A percentile compares a stretch with the other conserved stretches of the same genome.
These are phyloP conservation scores for Lathyrus oleraceus DNA, from an alignment of 306 rosid genomes.

Conservation along the genomic window DNA sequence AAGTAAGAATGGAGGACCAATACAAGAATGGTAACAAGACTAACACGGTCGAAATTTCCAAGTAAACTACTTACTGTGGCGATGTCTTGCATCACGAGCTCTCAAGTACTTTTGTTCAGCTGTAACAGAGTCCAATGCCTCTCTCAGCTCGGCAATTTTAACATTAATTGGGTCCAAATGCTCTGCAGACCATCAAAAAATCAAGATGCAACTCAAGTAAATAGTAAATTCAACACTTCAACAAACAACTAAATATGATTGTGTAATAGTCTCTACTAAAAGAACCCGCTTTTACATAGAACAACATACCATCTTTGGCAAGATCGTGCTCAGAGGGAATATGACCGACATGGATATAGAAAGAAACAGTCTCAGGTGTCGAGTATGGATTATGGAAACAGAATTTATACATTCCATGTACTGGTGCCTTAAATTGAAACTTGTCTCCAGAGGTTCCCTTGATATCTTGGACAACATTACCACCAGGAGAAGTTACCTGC, in stretches of 20 bases:
- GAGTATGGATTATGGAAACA: conserved; percentile 96
- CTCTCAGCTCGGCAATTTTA: conserved; percentile 96
- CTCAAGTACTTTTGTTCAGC: conserved; percentile 90
- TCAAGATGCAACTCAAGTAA: not conserved
- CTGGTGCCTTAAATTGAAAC: conserved; percentile 85
- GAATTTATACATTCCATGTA: conserved; percentile 89
- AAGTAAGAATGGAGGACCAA: not conserved
- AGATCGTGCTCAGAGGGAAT: conserved; percentile 90
- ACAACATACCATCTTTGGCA: conserved; percentile 89
- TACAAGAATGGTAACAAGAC: conserved; percentile 24
- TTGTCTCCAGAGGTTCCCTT: conserved; percentile 96
- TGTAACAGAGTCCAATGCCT: conserved; percentile 91
- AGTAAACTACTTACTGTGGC: conserved; percentile 88
- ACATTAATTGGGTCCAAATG: conserved; percentile 99
- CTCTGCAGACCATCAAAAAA: conserved; percentile 56
- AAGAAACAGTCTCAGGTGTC: conserved; percentile 96
- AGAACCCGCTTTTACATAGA: conserved; percentile 26
- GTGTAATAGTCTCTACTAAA: conserved; percentile 4
- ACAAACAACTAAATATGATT: not conserved
- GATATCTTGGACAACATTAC: conserved; percentile 58
- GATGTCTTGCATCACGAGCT: conserved; percentile 94
- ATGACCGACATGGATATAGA: conserved; percentile 95
- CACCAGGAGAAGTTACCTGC: conserved; percentile 86
- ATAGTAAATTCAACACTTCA: conserved; percentile 6
- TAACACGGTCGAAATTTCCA: not conserved